Evolutionary conservation across 345 rosid genomes (phyloP), one percentile per base, ranked within the genome.

Genomic region (Crucihimalaya himalaica): DNA sequence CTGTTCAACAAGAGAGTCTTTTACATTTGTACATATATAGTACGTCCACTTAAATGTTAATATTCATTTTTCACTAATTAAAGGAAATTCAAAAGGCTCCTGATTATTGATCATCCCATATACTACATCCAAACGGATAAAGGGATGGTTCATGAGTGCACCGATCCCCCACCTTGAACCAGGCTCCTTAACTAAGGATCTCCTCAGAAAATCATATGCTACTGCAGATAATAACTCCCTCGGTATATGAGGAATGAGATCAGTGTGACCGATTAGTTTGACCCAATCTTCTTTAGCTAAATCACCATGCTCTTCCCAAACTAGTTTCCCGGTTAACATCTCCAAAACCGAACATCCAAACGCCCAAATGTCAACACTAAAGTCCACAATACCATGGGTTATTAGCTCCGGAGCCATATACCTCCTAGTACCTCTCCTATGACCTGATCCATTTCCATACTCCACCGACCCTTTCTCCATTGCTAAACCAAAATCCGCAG

Each of bases 291-390:
- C 15, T 21, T 0, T 19, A 15, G 0, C 27, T 10, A 52, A 35
- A 13, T 6, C 21, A 2, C 16, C 43, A 13, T 50, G 6, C 20
- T 62, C 76, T 25, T 21, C 60, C 69, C 76, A 71, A 16, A 8
- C 68, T 0, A 0, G 0, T 8, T 20, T 1, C 3, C 68, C 62
- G 9, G 53, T 27, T 18, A 71, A 14, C 75, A 70, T 58, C 77
- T 73, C 70, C 56, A 73, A 23, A 18, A 73, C 56, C 3, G 64
- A 63, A 19, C 70, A 63, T 10, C 77, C 70, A 8, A 73, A 54
- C 0, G 56, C 35, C 70, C 77, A 73, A 13, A 43, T 39, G 2
- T 73, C 77, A 25, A 45, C 70, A 31, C 64, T 23, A 21, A 2
- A 64, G 4, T 73, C 77, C 14, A 64, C 5, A 23, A 9, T 11